Evolutionary conservation across 2,329 filamentous ascomycete genomes (phyloP).

Genomic region (Pezicula carpinea): DNA sequence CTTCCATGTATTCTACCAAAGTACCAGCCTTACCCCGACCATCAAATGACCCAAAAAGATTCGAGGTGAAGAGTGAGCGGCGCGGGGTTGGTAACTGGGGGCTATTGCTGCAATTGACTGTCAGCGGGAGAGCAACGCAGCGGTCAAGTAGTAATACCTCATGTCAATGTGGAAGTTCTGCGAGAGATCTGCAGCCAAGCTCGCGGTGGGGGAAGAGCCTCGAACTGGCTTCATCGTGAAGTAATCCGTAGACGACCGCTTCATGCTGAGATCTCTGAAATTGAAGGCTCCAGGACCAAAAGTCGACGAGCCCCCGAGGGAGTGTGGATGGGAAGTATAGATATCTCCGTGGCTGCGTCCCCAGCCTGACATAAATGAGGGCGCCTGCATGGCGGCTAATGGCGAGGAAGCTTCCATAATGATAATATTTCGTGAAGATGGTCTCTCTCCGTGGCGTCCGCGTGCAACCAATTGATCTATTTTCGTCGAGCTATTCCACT

Average conservation of each 20-base stretch:
- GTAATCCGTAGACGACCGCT: slow-evolving; percentile 68
- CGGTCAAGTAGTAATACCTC: slow-evolving; percentile 56
- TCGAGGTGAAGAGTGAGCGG: slow-evolving; percentile 76
- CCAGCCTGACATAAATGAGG: slow-evolving; percentile 60
- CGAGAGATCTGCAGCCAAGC: slow-evolving; percentile 87
- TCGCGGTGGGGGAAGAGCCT: slow-evolving; percentile 86
- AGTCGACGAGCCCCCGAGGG: slow-evolving; percentile 43
- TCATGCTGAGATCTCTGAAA: slow-evolving; percentile 72
- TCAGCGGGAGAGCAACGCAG: slow-evolving; percentile 2
- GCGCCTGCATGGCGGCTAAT: slow-evolving; percentile 86
- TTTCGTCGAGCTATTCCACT: slow-evolving; percentile 9
- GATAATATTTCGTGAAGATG: slow-evolving; percentile 7
- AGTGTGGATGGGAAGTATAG: slow-evolving; percentile 46
- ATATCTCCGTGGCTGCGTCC: slow-evolving; percentile 39
- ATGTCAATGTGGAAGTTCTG: slow-evolving; percentile 96
- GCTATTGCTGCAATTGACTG: slow-evolving; percentile 40
- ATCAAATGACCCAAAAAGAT: slow-evolving; percentile 56
- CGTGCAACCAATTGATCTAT: slow-evolving; percentile 12
- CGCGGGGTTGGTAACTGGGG: slow-evolving; percentile 79
- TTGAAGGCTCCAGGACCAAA: slow-evolving; percentile 66
- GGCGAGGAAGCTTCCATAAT: slow-evolving; percentile 92
- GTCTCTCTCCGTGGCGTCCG: slow-evolving; percentile 7
- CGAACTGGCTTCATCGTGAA: slow-evolving; percentile 74
- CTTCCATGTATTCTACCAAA: slow-evolving; percentile 24
- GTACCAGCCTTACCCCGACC: slow-evolving; percentile 48